phyloP scores from a whole-genome alignment of 1,139 yeast species.

The Hyphopichia khmerensis region DNA sequence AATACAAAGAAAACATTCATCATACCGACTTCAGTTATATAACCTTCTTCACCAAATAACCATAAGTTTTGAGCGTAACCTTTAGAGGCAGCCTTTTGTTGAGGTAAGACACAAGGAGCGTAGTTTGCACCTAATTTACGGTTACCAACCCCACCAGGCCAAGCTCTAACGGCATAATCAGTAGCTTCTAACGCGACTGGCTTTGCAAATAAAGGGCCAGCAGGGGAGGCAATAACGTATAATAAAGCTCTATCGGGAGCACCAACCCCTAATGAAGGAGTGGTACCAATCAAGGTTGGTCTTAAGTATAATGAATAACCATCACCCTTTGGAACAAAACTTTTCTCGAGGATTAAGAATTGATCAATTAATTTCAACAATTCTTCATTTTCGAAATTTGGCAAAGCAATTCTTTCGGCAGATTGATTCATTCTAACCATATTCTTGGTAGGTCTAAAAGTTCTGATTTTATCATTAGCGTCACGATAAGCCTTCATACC shows the following conservation, averaged over 20 bases:
- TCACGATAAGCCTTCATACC: conserved; percentile 94
- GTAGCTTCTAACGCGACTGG: conserved; percentile 94
- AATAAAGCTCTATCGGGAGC: conserved; percentile 78
- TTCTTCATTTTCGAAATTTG: conserved; percentile 77
- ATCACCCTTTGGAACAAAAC: conserved; percentile 75
- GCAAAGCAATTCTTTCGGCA: conserved; percentile 84
- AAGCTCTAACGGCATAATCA: conserved; percentile 92
- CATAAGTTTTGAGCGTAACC: conserved; percentile 96
- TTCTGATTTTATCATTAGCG: conserved; percentile 62
- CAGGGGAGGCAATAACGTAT: conserved; percentile 89
- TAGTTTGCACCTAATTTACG: conserved; percentile 96
- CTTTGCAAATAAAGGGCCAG: conserved; percentile 92
- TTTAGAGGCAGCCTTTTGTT: conserved; percentile 77
- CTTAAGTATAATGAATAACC: conserved; percentile 92
- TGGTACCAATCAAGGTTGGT: conserved; percentile 93
- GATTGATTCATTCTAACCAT: conserved; percentile 89
- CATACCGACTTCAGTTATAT: conserved; percentile 94
- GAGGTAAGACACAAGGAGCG: conserved; percentile 93
- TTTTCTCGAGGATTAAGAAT: conserved; percentile 68
- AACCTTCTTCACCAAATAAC: conserved; percentile 89
- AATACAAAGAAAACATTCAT: conserved; percentile 93
- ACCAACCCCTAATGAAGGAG: conserved; percentile 80
- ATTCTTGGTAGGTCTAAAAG: conserved; percentile 89
- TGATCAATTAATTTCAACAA: conserved; percentile 71
- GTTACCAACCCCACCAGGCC: conserved; percentile 99